These are phyloP conservation scores for Sequoiadendron giganteum DNA, from an alignment of 75 land plant genomes.

Conservation along the genomic window DNA sequence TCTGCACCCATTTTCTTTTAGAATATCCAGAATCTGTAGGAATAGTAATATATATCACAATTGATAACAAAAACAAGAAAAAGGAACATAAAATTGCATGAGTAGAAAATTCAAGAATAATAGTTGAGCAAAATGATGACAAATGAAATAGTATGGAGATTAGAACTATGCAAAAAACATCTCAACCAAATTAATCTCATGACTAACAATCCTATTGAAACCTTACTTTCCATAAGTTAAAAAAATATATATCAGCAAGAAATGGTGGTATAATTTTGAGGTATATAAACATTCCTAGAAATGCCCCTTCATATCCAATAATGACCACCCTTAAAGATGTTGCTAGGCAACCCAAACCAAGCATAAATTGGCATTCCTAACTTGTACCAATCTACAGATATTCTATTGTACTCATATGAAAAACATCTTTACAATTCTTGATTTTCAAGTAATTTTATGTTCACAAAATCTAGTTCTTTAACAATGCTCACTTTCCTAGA, in stretches of 20 bases:
- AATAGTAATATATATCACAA: neutral
- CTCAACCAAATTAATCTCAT: neutral
- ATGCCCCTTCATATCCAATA: neutral
- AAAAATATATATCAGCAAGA: neutral
- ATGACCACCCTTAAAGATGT: neutral
- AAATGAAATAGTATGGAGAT: neutral
- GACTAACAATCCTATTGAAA: neutral
- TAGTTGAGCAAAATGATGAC: neutral
- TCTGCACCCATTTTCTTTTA: constrained; percentile 41
- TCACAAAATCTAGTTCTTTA: neutral
- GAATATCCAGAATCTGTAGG: constrained; percentile 33
- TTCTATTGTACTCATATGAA: neutral
- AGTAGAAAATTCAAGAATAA: neutral
- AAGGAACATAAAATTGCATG: neutral
- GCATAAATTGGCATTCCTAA: neutral
- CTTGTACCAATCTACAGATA: neutral
- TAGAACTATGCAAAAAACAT: neutral
- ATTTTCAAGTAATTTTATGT: too few species aligned
- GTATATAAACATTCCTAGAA: neutral
- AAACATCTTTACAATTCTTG: neutral
- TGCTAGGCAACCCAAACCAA: neutral
- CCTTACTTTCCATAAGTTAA: neutral
- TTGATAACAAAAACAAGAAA: constrained; percentile 11
- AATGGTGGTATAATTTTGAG: neutral
- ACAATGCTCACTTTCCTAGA: neutral